Evolutionary conservation across 129 eudicot species (phyloP), one percentile per base, ranked within the genome.

Genomic region (Chrysanthemum lavandulifolium): DNA sequence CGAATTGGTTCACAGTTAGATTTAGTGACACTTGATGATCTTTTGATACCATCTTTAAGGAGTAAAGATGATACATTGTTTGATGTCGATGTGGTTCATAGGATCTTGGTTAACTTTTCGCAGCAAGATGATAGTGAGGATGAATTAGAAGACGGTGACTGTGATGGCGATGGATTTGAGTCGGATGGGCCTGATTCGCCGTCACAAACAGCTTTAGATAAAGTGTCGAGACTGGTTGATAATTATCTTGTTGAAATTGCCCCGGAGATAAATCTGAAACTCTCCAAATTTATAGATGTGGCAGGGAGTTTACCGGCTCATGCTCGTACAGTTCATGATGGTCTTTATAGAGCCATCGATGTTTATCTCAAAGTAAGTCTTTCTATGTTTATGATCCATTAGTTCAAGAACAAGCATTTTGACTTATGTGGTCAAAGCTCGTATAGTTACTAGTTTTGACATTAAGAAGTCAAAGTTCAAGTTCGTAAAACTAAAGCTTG

Each of bases 221-320:
- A 86, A 68, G 99, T 95, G 14, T 83, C 99, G 1, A 88, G 86
- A 58, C 73, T 94, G 60, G 91, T 94, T 68, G 99, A 94, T 72
- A 90, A 81, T 80, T 94, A 90, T 86, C 84, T 94, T 55, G 87
- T 96, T 23, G 99, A 94, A 74, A 90, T 94, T 52, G 99, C 99
- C 12, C 96, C 99, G 18, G 97, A 94, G 71, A 85, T 88, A 40
- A 94, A 94, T 79, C 99, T 94, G 61, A 94, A 94, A 83, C 93
- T 90, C 54, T 81, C 84, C 71, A 84, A 86, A 83, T 94, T 94
- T 76, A 75, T 88, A 15, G 93, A 88, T 3, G 73, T 94, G 65
- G 99, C 99, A 13, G 97, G 90, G 51, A 61, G 85, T 71, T 83
- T 94, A 69, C 99, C 99, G 0, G 83, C 91, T 2, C 96, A 95